A percentile compares a stretch with the other conserved stretches of the same genome.
phyloP scores from a whole-genome alignment of 305 asterid genomes.

The Plantago lanceolata region DNA sequence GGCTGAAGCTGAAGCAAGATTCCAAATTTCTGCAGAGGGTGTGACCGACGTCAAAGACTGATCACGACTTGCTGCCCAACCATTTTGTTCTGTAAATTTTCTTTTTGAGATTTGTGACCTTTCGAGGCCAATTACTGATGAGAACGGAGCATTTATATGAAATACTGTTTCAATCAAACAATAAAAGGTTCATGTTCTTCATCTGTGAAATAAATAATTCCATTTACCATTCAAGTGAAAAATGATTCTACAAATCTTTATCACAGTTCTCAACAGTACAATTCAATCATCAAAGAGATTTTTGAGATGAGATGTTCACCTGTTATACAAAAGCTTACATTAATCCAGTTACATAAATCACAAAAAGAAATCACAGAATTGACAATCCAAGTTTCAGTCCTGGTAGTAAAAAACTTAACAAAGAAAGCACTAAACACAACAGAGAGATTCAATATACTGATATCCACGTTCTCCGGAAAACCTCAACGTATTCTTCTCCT shows the following conservation, averaged over 20 bases:
- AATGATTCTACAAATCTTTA: too few species aligned
- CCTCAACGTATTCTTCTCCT: background rate
- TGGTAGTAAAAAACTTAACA: background rate
- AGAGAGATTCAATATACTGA: conserved; percentile 29
- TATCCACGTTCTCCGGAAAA: conserved; percentile 1
- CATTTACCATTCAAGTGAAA: too few species aligned
- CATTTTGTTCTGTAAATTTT: conserved; percentile 5
- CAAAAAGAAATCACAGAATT: background rate
- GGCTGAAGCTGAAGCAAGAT: conserved; percentile 96
- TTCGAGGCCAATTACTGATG: background rate
- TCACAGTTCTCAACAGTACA: too few species aligned
- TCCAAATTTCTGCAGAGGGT: conserved; percentile 77
- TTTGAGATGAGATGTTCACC: too few species aligned
- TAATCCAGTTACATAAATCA: too few species aligned
- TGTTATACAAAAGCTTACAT: too few species aligned
- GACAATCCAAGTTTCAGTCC: background rate
- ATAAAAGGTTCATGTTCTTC: too few species aligned
- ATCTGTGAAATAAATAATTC: too few species aligned
- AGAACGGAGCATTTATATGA: background rate
- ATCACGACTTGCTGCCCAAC: conserved; percentile 10
- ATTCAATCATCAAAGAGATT: too few species aligned
- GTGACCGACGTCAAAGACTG: conserved; percentile 83
- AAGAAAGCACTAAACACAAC: conserved; percentile 20
- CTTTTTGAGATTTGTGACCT: background rate
- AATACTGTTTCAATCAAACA: background rate